phyloP scores from a whole-genome alignment of 1,139 yeast species.

The Hanseniaspora gamundiae region DNA sequence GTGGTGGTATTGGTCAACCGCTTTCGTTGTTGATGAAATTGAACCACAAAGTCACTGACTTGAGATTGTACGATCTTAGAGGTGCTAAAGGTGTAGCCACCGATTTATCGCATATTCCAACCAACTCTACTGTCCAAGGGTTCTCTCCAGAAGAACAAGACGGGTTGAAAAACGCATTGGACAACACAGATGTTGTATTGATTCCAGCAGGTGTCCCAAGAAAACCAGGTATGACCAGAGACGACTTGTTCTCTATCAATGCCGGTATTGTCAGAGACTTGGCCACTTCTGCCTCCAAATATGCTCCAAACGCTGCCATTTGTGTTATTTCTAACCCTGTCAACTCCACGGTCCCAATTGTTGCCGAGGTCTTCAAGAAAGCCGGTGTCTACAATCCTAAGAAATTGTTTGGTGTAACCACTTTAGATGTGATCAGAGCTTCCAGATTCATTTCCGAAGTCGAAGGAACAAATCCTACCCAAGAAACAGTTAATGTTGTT shows the following conservation, averaged over 20 bases:
- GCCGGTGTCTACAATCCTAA: conserved; percentile 84
- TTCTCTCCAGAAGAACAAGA: conserved; percentile 62
- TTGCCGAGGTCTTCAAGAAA: conserved; percentile 82
- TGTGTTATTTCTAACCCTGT: conserved; percentile 93
- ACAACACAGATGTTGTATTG: conserved; percentile 75
- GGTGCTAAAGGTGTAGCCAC: conserved; percentile 98
- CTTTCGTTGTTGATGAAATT: conserved; percentile 80
- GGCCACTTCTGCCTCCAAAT: conserved; percentile 78
- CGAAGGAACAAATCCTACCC: conserved; percentile 45
- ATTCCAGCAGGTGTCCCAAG: conserved; percentile 99
- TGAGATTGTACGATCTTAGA: conserved; percentile 82
- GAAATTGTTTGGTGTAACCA: conserved; percentile 93
- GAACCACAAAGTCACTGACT: conserved; percentile 72
- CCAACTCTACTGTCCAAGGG: conserved; percentile 75
- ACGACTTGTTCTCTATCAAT: conserved; percentile 92
- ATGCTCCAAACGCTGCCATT: conserved; percentile 79
- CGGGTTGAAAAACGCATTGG: conserved; percentile 66
- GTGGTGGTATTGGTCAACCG: conserved; percentile 99
- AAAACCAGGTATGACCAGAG: conserved; percentile 99
- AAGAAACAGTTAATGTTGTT: conserved; percentile 68
- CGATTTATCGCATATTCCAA: conserved; percentile 86
- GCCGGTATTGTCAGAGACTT: conserved; percentile 91
- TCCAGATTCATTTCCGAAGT: conserved; percentile 69
- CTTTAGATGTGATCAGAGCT: conserved; percentile 88
- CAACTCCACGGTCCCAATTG: conserved; percentile 97